These are phyloP conservation scores for Globisporangium abappressorium DNA, from an alignment of 352 stramenopile genomes.

Conservation along the genomic window DNA sequence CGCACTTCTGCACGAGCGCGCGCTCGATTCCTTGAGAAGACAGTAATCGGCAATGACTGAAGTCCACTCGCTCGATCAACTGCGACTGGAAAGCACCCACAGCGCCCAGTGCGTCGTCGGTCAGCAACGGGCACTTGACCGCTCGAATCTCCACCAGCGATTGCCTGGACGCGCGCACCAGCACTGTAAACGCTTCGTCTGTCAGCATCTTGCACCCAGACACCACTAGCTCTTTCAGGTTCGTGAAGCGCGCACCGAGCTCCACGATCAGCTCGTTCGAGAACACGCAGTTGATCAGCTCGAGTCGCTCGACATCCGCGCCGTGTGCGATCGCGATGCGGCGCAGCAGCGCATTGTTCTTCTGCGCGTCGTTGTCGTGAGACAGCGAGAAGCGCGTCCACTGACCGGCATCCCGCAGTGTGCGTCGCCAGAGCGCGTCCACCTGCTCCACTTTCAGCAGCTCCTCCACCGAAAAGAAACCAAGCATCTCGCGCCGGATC, in stretches of 20 bases:
- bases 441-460: conserved; percentile 50
- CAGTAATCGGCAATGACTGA: conserved; percentile 60
- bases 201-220: conserved; percentile 54
- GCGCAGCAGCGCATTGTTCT: conserved; percentile 25
- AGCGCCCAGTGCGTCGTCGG: conserved; percentile 31
- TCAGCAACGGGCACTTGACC: conserved; percentile 53
- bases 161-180: conserved; percentile 34
- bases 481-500: conserved; percentile 37
- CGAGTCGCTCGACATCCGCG: conserved; percentile 30
- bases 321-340: conserved; percentile 40
- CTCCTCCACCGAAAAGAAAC: conserved; percentile 50
- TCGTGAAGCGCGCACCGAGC: conserved; percentile 28
- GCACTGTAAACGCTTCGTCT: conserved; percentile 35
- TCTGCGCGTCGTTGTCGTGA: conserved; percentile 30
- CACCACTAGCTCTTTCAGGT: conserved; percentile 42
- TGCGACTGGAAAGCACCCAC: conserved; percentile 26
- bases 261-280: conserved; percentile 29
- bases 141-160: conserved; percentile 43
- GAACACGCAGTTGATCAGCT: conserved; percentile 49
- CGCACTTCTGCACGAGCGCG: conserved; percentile 26
- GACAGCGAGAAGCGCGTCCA: conserved; percentile 35
- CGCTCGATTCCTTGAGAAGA: conserved; percentile 30
- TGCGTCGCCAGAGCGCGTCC: conserved; percentile 31
- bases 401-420: conserved; percentile 24
- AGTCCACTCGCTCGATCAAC: conserved; percentile 44